Evolutionary conservation across 805 yeast genomes (phyloP), one percentile per base, ranked within the genome.

Genomic region (Wilhelminamyces savonicus): DNA sequence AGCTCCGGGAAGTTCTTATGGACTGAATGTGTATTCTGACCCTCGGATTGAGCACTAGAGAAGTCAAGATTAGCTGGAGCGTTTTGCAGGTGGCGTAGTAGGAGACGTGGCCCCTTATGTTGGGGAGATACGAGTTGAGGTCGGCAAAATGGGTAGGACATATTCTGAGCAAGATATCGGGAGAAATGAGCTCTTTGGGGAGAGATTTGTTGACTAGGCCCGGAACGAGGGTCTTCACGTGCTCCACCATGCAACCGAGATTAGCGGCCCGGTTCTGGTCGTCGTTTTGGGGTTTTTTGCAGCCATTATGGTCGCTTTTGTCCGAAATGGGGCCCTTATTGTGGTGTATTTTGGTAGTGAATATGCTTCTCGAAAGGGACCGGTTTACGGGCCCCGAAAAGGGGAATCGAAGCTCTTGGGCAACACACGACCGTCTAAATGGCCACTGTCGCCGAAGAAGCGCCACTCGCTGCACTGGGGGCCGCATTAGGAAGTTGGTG

Each of bases 81-180:
- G 83, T 66, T 40, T 76, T 77, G 34, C 73, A 49, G 0, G 81
- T 66, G 3, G 81, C 66, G 28, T 66, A 62, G 48, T 78, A 80
- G 10, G 78, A 62, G 12, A 66, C 58, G 13, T 56, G 64, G 1
- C 87, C 85, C 29, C 67, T 66, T 16, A 81, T 52, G 9, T 56
- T 54, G 3, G 87, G 87, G 10, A 78, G 40, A 35, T 66, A 68
- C 0, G 76, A 66, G 27, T 65, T 66, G 26, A 54, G 39, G 29
- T 51, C 65, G 29, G 55, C 54, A 29, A 62, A 55, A 26, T 71
- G 68, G 1, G 67, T 56, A 0, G 87, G 87, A 21, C 77, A 63
- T 2, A 82, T 54, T 11, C 83, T 52, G 15, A 82, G 57, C 5
- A 63, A 49, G 2, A 82, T 58, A 15, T 71, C 58, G 1, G 60